These are phyloP conservation scores for Hymenoscyphus infarciens DNA, from an alignment of 2,329 filamentous ascomycete species.

Conservation along the genomic window DNA sequence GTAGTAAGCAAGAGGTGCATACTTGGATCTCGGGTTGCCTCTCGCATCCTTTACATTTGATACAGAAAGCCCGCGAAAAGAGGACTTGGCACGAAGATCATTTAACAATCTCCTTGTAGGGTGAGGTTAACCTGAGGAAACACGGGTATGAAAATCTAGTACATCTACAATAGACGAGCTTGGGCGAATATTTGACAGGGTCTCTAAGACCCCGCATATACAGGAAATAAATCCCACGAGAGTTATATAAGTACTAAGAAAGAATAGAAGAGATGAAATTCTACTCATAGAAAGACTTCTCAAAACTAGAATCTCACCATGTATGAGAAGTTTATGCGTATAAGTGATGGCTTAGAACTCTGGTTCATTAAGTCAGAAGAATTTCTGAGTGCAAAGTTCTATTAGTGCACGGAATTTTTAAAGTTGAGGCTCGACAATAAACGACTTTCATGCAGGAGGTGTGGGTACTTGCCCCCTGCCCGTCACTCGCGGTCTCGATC, in stretches of 20 bases:
- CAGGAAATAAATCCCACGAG: neutral
- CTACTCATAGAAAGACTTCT: neutral
- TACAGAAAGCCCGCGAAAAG: neutral
- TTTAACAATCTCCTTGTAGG: neutral
- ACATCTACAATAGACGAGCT: neutral
- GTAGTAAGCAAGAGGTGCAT: constrained; percentile 17
- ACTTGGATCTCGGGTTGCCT: neutral
- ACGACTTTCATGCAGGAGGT: neutral
- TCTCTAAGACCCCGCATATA: neutral
- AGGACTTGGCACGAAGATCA: neutral
- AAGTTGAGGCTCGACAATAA: constrained; percentile 4
- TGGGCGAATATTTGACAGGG: neutral
- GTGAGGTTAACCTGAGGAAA: neutral
- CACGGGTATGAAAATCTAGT: neutral
- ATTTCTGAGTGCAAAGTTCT: neutral
- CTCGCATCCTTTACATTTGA: neutral
- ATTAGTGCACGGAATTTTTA: neutral
- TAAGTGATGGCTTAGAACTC: no score
- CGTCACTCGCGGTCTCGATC: neutral
- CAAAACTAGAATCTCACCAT: neutral
- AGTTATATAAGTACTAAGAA: neutral
- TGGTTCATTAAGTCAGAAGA: no score
- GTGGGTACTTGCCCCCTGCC: neutral
- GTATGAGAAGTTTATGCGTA: no score
- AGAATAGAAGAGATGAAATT: neutral